A percentile compares a stretch with the other conserved stretches of the same genome.
These are phyloP conservation scores for Peniophora sp. DNA, from an alignment of 1,284 basidiomycete genomes.

Conservation along the genomic window DNA sequence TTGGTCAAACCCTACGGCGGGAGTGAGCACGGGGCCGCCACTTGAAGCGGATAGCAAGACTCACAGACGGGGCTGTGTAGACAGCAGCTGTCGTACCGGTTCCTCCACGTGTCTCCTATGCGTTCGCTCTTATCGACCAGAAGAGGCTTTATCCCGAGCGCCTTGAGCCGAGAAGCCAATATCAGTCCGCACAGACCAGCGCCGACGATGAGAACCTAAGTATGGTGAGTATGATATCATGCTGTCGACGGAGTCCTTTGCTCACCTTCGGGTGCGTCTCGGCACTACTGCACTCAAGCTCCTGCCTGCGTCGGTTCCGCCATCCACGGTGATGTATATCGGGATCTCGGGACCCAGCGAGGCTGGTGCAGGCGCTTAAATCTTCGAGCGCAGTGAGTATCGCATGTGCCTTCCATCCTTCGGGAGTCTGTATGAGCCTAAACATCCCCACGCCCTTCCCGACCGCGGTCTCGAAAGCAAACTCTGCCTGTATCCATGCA, in stretches of 20 bases:
- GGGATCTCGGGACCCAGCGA: not conserved
- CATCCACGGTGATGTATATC: not conserved
- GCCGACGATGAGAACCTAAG: not conserved
- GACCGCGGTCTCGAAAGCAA: conserved; percentile 41
- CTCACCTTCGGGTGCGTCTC: not conserved
- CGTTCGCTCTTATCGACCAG: conserved; percentile 1
- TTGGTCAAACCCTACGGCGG: conserved; percentile 41
- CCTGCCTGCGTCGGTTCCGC: not conserved
- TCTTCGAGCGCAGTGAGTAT: conserved; percentile 50
- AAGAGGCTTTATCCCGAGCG: conserved; percentile 3
- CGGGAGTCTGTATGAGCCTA: conserved; percentile 37
- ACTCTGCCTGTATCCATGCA: conserved; percentile 44
- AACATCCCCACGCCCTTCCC: conserved; percentile 40
- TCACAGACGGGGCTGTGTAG: conserved; percentile 1
- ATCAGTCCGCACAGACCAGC: not conserved
- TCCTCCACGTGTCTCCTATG: not conserved
- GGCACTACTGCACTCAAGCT: not conserved
- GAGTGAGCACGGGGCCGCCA: not conserved
- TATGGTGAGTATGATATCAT: not conserved
- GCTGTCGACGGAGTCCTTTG: not conserved
- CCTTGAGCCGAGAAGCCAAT: not conserved
- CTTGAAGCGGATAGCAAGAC: conserved; percentile 9
- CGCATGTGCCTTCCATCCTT: conserved; percentile 44
- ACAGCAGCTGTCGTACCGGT: not conserved
- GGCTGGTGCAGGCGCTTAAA: conserved; percentile 14